These are phyloP conservation scores for Metschnikowia drakensbergensis DNA, from an alignment of 805 yeast species.

Conservation along the genomic window DNA sequence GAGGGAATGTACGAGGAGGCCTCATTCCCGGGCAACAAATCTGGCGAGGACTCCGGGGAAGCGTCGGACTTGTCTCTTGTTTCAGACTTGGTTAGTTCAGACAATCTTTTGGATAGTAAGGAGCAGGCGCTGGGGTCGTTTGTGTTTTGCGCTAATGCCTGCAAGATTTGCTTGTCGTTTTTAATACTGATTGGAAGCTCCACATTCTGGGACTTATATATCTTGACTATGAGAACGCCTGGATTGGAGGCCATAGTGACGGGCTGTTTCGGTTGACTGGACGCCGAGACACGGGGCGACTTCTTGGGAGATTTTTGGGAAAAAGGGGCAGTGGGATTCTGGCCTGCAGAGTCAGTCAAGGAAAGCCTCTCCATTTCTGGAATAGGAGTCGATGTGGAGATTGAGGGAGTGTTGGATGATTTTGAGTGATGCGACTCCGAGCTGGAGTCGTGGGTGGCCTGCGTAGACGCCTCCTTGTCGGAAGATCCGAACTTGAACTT, in stretches of 20 bases:
- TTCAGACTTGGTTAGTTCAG: conserved; percentile 12
- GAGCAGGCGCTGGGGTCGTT: conserved; percentile 24
- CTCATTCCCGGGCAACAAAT: conserved; percentile 28
- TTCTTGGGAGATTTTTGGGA: neutral
- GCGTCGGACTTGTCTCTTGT: conserved; percentile 1
- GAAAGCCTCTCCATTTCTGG: conserved; percentile 4
- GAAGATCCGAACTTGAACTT: conserved; percentile 26
- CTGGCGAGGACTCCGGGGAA: conserved; percentile 16
- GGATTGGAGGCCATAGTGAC: conserved; percentile 36
- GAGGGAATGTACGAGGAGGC: conserved; percentile 48
- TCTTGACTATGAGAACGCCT: conserved; percentile 73
- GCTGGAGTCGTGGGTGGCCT: neutral
- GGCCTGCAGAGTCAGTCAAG: neutral
- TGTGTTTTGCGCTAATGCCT: conserved; percentile 60
- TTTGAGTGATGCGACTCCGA: neutral
- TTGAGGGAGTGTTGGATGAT: neutral
- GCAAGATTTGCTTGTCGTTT: conserved; percentile 57
- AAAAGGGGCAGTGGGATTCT: neutral
- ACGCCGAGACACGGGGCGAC: neutral
- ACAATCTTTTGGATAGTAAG: conserved; percentile 11
- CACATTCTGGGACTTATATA: conserved; percentile 66
- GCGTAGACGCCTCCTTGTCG: conserved; percentile 13
- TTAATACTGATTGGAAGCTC: conserved; percentile 67
- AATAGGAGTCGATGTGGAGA: neutral
- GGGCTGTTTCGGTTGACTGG: conserved; percentile 6